A percentile compares a stretch with the other conserved stretches of the same genome.
Conservation (phyloP, 2,329 filamentous ascomycete species). For the Ascochyta rabiei region DNA sequence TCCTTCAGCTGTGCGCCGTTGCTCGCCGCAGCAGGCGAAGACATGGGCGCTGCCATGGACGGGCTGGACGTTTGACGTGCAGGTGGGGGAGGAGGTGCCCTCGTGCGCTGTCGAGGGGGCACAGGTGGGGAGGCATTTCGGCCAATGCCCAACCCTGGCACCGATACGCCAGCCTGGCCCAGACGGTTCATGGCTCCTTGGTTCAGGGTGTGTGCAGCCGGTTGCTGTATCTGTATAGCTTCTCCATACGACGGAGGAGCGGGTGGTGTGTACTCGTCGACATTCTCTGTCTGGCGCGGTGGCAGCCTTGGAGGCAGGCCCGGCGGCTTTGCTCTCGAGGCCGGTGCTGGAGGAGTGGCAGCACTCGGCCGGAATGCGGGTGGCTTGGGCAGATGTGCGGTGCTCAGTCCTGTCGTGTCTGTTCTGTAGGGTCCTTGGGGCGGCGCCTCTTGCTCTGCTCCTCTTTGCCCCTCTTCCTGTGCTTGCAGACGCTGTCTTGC, state of each 20-base stretch:
- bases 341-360: conserved; percentile 28
- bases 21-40: conserved; percentile 22
- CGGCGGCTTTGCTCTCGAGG: conserved; percentile 55
- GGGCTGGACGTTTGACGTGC: conserved; percentile 34
- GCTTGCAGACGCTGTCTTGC: conserved; percentile 46
- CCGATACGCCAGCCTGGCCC: conserved; percentile 75
- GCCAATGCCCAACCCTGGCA: conserved; percentile 78
- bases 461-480: conserved; percentile 42
- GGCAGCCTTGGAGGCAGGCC: conserved; percentile 72
- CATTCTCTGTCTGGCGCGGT: conserved; percentile 66
- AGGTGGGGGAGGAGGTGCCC: conserved; percentile 35
- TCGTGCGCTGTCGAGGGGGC: conserved; percentile 43
- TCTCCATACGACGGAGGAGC: conserved; percentile 59
- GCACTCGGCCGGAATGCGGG: conserved; percentile 60
- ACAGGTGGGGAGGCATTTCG: conserved; percentile 44
- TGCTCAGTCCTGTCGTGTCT: conserved; percentile 74
- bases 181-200: conserved; percentile 69
- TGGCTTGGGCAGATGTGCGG: conserved; percentile 72
- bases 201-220: conserved; percentile 54
- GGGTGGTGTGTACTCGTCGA: conserved; percentile 51
- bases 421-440: conserved; percentile 70
- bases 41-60: conserved; percentile 27
- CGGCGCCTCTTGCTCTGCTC: conserved; percentile 44
- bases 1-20: conserved; percentile 62
- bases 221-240: conserved; percentile 32